A percentile compares a stretch with the other conserved stretches of the same genome.
Conservation (phyloP, 2,329 filamentous ascomycete species). For the Phaeosphaeria sp. region DNA sequence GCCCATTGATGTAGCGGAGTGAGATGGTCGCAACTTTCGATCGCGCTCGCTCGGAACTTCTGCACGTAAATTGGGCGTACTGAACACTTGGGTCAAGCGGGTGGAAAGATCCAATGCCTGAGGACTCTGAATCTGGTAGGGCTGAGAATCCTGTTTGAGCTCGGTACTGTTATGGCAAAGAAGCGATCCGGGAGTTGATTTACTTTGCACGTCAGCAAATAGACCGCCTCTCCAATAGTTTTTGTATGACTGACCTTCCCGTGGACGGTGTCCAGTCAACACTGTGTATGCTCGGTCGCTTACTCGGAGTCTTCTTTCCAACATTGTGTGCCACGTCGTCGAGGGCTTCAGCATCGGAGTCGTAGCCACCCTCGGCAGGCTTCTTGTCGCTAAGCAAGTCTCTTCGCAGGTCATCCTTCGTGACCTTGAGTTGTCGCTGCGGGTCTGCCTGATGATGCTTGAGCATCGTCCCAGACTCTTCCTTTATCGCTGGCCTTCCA, state of each 20-base stretch:
- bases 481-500: constrained; percentile 8
- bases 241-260: constrained; percentile 23
- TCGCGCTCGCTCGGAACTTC: constrained; percentile 19
- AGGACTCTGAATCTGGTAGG: constrained; percentile 31
- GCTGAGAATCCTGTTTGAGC: constrained; percentile 14
- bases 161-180: constrained; percentile 21
- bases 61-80: constrained; percentile 37
- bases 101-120: constrained; percentile 19
- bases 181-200: constrained; percentile 33
- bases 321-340: constrained; percentile 40
- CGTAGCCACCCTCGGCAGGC: constrained; percentile 45
- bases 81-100: constrained; percentile 35
- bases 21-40: constrained; percentile 34
- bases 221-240: neutral
- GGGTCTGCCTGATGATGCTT: constrained; percentile 25
- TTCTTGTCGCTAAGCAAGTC: constrained; percentile 41
- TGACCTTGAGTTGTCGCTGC: constrained; percentile 36
- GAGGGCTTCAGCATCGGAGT: constrained; percentile 46
- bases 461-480: constrained; percentile 30
- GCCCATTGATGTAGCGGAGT: constrained; percentile 37
- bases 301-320: constrained; percentile 36
- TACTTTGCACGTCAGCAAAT: constrained; percentile 27
- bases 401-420: constrained; percentile 39
- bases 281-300: constrained; percentile 44
- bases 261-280: constrained; percentile 42